phyloP scores from a whole-genome alignment of 2,329 filamentous ascomycete genomes.

The Sporothrix globosa region DNA sequence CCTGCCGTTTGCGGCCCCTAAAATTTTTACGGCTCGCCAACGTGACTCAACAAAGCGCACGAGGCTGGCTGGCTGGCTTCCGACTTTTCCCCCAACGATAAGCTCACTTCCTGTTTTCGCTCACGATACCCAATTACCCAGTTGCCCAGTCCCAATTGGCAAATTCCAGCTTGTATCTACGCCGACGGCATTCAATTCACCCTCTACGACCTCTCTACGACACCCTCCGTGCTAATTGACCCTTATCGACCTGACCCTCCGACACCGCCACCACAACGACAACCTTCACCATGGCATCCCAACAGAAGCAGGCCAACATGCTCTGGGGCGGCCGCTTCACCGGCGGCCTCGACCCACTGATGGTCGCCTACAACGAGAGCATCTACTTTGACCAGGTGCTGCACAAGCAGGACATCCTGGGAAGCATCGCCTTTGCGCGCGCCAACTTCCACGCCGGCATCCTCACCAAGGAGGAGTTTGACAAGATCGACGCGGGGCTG shows the following conservation, averaged over 20 bases:
- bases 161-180: neutral
- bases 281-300: slow-evolving; percentile 38
- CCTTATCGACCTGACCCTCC: neutral
- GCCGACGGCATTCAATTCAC: neutral
- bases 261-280: neutral
- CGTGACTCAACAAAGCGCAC: slow-evolving; percentile 18
- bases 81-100: slow-evolving; percentile 21
- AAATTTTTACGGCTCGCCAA: slow-evolving; percentile 5
- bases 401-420: slow-evolving; percentile 78
- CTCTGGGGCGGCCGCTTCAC: slow-evolving; percentile 56
- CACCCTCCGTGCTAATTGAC: slow-evolving; percentile 1
- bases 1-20: slow-evolving; percentile 12
- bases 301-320: slow-evolving; percentile 48
- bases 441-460: slow-evolving; percentile 78
- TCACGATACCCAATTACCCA: slow-evolving; percentile 10
- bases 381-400: slow-evolving; percentile 78
- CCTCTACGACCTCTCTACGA: neutral
- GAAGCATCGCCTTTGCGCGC: slow-evolving; percentile 78
- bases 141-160: neutral
- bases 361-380: slow-evolving; percentile 82
- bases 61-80: slow-evolving; percentile 20
- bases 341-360: slow-evolving; percentile 80
- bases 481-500: slow-evolving; percentile 73
- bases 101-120: slow-evolving; percentile 2
- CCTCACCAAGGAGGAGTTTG: slow-evolving; percentile 72